Evolutionary conservation across 2,329 filamentous ascomycete genomes (phyloP).

Genomic region (Penicillium concentricum): DNA sequence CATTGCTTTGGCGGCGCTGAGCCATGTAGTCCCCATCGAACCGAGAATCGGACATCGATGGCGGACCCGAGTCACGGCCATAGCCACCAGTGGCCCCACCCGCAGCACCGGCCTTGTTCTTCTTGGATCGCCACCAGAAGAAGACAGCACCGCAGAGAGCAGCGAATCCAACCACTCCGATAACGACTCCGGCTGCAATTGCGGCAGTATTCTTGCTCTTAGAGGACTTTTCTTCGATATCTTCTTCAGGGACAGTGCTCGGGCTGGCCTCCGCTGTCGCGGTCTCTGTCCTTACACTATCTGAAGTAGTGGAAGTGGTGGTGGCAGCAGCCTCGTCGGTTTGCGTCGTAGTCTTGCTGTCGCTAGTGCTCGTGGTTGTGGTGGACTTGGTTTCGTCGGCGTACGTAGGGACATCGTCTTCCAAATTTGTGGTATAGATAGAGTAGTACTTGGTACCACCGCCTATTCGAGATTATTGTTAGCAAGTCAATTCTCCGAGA

Average conservation of each 20-base stretch:
- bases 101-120: constrained; percentile 77
- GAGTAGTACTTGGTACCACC: constrained; percentile 56
- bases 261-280: constrained; percentile 31
- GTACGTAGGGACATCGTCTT: constrained; percentile 37
- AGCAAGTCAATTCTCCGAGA: constrained; percentile 22
- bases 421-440: constrained; percentile 53
- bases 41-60: constrained; percentile 76
- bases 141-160: constrained; percentile 67
- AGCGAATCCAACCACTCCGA: constrained; percentile 70
- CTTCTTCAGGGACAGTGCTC: not conserved
- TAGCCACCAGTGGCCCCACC: constrained; percentile 76
- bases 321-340: constrained; percentile 3
- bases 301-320: constrained; percentile 22
- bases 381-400: constrained; percentile 22
- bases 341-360: constrained; percentile 8
- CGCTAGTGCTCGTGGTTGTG: constrained; percentile 19
- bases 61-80: constrained; percentile 62
- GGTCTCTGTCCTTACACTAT: constrained; percentile 33
- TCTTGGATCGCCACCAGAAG: constrained; percentile 72
- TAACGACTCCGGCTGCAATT: constrained; percentile 84
- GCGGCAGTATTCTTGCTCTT: constrained; percentile 69
- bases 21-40: constrained; percentile 82
- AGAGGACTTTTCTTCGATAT: constrained; percentile 20
- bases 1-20: constrained; percentile 81
- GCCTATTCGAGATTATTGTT: constrained; percentile 41